Evolutionary conservation across 1,284 basidiomycete genomes (phyloP), one percentile per base, ranked within the genome.

Genomic region (Meripilus lineatus): DNA sequence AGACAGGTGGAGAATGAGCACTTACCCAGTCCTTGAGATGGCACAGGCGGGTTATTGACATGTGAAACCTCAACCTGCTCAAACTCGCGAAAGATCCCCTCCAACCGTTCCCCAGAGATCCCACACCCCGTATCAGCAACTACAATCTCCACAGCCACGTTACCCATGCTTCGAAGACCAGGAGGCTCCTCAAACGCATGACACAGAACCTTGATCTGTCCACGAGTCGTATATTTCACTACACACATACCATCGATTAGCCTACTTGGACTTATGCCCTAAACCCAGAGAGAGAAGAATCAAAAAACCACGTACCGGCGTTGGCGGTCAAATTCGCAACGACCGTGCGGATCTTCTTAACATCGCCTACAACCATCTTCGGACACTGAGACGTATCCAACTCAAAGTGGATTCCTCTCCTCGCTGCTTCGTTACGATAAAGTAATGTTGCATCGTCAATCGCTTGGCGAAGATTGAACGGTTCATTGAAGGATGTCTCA

Each of bases 311-410:
- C 76, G 50, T 62, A 83, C 84, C 65, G 22, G 89, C 81, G 58
- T 95, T 93, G 1, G 84, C 88, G 11, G 87, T 86, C 32, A 93
- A 66, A 59, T 93, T 93, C 35, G 88, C 84, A 1, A 95, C 77
- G 22, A 92, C 81, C 1, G 88, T 89, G 46, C 79, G 74, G 47
- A 93, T 83, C 65, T 92, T 91, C 54, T 75, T 78, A 1, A 75
- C 64, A 57, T 89, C 86, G 5, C 85, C 85, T 13, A 90, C 65
- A 10, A 91, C 82, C 36, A 70, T 68, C 25, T 62, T 64, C 0
- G 88, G 88, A 37, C 76, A 71, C 14, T 69, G 63, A 8, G 68
- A 59, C 4, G 82, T 66, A 42, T 81, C 72, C 23, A 93, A 60
- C 2, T 67, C 58, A 61, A 93, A 93, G 3, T 70, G 56, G 21